phyloP scores from a whole-genome alignment of 306 rosid genomes.

The Gynostemma pentaphyllum region DNA sequence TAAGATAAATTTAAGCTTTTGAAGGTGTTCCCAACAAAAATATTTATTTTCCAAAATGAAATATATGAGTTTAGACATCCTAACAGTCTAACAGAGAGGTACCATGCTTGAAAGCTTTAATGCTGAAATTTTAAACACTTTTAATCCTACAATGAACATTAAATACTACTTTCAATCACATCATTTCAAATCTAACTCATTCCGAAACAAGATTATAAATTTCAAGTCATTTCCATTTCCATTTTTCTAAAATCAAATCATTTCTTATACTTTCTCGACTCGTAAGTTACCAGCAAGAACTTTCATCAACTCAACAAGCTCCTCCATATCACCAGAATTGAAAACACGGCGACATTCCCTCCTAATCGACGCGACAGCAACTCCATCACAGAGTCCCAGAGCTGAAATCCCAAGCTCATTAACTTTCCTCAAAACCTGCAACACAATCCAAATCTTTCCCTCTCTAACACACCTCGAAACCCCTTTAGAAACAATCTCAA shows the following conservation, averaged over 20 bases:
- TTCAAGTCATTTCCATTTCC: no score
- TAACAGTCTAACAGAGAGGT: no score
- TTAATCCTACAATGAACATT: neutral
- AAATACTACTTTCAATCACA: neutral
- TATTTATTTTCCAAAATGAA: neutral
- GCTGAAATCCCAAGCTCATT: slow-evolving; percentile 29
- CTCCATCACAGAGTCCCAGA: slow-evolving; percentile 33
- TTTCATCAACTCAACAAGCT: slow-evolving; percentile 70
- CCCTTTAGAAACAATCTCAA: slow-evolving; percentile 39
- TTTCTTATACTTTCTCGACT: no score
- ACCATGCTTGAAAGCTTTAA: neutral
- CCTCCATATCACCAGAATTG: slow-evolving; percentile 31
- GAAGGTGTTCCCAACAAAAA: no score
- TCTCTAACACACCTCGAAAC: slow-evolving; percentile 27
- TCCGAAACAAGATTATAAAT: neutral
- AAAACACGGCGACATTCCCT: slow-evolving; percentile 38
- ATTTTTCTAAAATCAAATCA: no score
- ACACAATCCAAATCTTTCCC: slow-evolving; percentile 30
- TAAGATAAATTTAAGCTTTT: no score
- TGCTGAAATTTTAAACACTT: neutral
- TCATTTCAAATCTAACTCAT: no score
- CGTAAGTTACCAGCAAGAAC: slow-evolving; percentile 49
- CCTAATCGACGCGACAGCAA: slow-evolving; percentile 29
- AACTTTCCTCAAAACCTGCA: slow-evolving; percentile 31
- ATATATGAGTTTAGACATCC: neutral